Evolutionary conservation across 176 grass and related monocot species (phyloP), one percentile per base, ranked within the genome.

Genomic region (Lolium perenne): DNA sequence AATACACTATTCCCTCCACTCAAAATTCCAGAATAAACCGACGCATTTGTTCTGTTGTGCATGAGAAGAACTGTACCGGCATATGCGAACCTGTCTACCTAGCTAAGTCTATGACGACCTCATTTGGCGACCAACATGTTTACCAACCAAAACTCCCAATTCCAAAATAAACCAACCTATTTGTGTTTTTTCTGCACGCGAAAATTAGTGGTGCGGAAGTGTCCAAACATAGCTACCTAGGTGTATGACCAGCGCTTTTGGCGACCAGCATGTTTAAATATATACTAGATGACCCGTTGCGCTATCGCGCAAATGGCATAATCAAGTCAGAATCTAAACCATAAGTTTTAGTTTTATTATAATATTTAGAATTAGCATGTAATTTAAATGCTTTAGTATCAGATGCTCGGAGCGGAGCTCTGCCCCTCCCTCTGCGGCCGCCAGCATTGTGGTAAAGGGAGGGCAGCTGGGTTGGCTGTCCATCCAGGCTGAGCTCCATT

Each of bases 51-150:
- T 53, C 35, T 76, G 40, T 57, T 13, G 58, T 55, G 26, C 70
- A 38, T 12, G 5, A 43, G 17, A 4, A 41, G 20, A 74, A 25
- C 29, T 15, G n/a, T 55, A 15, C 23, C 5, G n/a, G 43, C 9
- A 32, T 7, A 23, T 47, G 7, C 18, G 53, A 56, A 76, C 11
- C 78, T 43, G 60, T 69, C 60, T 25, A 26, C 9, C 10, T 25
- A 63, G 70, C 1, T 25, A 9, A 6, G 18, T 74, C 32, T 83
- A 13, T 38, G 84, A 8, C 71, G 48, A 40, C 38, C 40, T 38
- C 58, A 87, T 83, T 83, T 74, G 67, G 56, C 74, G 89, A 90
- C 89, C 74, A 29, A 18, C 64, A 73, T 38, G 23, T 56, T 43
- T 62, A 54, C 25, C 47, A 78, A 79, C 62, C 41, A 45, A 8